These are phyloP conservation scores for Aspergillus sp. DNA, from an alignment of 2,329 filamentous ascomycete species.

Conservation along the genomic window DNA sequence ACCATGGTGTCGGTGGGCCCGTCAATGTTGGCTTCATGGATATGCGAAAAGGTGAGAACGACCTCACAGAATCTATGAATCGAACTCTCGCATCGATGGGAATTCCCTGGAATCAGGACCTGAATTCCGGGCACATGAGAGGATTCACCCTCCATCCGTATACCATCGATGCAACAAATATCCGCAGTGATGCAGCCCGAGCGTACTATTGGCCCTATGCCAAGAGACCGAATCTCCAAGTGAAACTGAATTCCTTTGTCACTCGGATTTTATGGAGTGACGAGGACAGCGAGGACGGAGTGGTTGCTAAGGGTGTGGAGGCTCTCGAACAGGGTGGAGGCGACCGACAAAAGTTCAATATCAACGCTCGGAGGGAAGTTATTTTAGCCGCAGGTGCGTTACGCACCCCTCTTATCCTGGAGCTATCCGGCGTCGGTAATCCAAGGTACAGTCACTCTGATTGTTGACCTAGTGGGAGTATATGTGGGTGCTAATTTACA, in stretches of 20 bases:
- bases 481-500: no score
- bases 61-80: conserved; percentile 25
- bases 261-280: conserved; percentile 47
- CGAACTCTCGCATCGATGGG: background rate
- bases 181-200: conserved; percentile 16
- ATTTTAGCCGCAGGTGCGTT: conserved; percentile 62
- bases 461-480: no score
- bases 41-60: conserved; percentile 22
- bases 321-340: conserved; percentile 26
- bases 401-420: conserved; percentile 58
- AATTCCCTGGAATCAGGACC: background rate
- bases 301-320: conserved; percentile 35
- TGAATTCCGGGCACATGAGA: background rate
- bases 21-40: conserved; percentile 32
- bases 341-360: conserved; percentile 17
- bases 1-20: conserved; percentile 34
- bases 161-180: background rate
- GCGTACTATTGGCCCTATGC: conserved; percentile 51
- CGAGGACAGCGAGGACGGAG: conserved; percentile 15
- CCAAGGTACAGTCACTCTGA: conserved; percentile 11
- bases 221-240: conserved; percentile 44
- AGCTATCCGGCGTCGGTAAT: conserved; percentile 62
- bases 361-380: conserved; percentile 51
- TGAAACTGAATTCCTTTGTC: conserved; percentile 46
- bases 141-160: background rate